A percentile compares a stretch with the other conserved stretches of the same genome.
phyloP scores from a whole-genome alignment of 1,284 basidiomycete species.

The Tetrapyrgos nigripes region DNA sequence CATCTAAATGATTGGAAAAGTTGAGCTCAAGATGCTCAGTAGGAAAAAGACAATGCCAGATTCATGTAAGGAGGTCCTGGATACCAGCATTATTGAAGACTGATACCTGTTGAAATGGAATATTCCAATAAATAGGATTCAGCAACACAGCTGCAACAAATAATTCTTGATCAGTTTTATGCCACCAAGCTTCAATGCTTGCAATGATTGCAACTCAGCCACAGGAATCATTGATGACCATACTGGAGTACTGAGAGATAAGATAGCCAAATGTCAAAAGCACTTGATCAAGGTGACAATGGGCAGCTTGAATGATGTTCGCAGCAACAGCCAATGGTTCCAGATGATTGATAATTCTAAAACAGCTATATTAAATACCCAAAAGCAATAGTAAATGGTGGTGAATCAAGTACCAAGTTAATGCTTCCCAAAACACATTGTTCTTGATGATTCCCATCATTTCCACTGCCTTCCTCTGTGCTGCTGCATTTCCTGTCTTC shows the following conservation, averaged over 20 bases:
- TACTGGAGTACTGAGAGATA: background rate
- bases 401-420: slow-evolving; percentile 24
- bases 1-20: background rate
- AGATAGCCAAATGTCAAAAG: slow-evolving; percentile 4
- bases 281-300: slow-evolving; percentile 8
- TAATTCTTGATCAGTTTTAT: slow-evolving; percentile 3
- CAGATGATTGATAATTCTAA: slow-evolving; percentile 2
- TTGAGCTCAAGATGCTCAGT: background rate
- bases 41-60: slow-evolving; percentile 28
- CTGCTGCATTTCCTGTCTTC: slow-evolving; percentile 22
- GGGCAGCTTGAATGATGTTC: slow-evolving; percentile 5
- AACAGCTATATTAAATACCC: no score
- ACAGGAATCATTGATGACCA: background rate
- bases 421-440: slow-evolving; percentile 32
- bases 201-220: background rate
- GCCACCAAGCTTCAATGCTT: slow-evolving; percentile 2
- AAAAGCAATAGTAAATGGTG: slow-evolving; percentile 27
- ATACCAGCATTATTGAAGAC: slow-evolving; percentile 14
- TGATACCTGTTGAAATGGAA: slow-evolving; percentile 15
- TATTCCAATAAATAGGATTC: background rate
- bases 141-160: slow-evolving; percentile 4
- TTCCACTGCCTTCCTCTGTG: slow-evolving; percentile 29
- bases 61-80: slow-evolving; percentile 17
- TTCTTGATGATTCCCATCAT: slow-evolving; percentile 33
- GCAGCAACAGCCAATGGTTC: slow-evolving; percentile 4